These are phyloP conservation scores for Crucihimalaya himalaica DNA, from an alignment of 345 rosid genomes.

Conservation along the genomic window DNA sequence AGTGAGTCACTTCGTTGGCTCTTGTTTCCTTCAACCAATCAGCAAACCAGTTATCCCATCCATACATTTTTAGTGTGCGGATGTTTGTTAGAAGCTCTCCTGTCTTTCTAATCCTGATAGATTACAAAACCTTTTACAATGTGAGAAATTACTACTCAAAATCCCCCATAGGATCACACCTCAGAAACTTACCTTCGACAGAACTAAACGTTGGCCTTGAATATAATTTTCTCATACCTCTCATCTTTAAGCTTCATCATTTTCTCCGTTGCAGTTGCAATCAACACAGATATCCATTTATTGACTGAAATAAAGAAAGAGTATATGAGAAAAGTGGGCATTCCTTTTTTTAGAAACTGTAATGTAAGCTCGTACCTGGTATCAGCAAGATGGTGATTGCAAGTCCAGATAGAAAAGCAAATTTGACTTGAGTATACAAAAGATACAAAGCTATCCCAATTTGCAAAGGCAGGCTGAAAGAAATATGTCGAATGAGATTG, in stretches of 20 bases:
- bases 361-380: slow-evolving; percentile 57
- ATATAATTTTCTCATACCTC: slow-evolving; percentile 50
- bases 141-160: slow-evolving; percentile 9
- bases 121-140: slow-evolving; percentile 1
- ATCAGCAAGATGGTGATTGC: slow-evolving; percentile 74
- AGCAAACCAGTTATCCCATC: slow-evolving; percentile 87
- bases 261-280: slow-evolving; percentile 85
- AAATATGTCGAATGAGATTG: slow-evolving; percentile 2
- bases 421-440: slow-evolving; percentile 84
- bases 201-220: neutral
- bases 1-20: slow-evolving; percentile 76
- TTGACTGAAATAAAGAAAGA: slow-evolving; percentile 57
- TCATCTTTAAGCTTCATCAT: slow-evolving; percentile 99
- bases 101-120: slow-evolving; percentile 78
- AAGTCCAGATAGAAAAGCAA: slow-evolving; percentile 85
- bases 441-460: slow-evolving; percentile 86
- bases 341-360: neutral
- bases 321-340: neutral
- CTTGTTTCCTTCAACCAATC: slow-evolving; percentile 75
- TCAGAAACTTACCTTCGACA: neutral
- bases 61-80: slow-evolving; percentile 84
- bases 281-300: slow-evolving; percentile 85
- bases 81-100: slow-evolving; percentile 85
- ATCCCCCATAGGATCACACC: neutral
- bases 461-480: slow-evolving; percentile 90